Conservation (phyloP, 371 early-diverging fungal genomes). For the Rhizopus sp. region DNA sequence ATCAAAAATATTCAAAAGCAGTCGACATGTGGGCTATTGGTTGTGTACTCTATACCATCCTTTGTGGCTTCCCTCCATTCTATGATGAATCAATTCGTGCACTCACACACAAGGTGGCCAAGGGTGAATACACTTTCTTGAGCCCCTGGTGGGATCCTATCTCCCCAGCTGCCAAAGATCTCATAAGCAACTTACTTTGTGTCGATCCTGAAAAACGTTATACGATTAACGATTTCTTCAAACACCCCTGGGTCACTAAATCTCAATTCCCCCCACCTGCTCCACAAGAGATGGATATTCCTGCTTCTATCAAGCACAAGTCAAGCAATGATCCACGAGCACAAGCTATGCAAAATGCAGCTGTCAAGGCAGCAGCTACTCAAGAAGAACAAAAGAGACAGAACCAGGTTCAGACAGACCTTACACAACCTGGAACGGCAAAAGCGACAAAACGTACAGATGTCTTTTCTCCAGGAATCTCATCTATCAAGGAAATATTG, state of each 20-base stretch:
- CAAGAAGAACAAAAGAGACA: conserved; percentile 26
- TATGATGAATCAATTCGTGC: conserved; percentile 67
- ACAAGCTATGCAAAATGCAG: conserved; percentile 27
- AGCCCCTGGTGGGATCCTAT: conserved; percentile 82
- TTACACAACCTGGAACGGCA: neutral
- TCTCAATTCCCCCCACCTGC: conserved; percentile 31
- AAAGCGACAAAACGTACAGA: conserved; percentile 22
- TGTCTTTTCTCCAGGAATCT: conserved; percentile 48
- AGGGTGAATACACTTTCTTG: conserved; percentile 64
- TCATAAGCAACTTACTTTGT: conserved; percentile 65
- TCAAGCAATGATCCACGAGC: conserved; percentile 19
- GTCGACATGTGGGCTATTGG: conserved; percentile 87
- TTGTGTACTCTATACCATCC: conserved; percentile 76
- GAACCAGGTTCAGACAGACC: conserved; percentile 10
- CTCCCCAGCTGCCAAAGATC: conserved; percentile 67
- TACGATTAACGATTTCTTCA: conserved; percentile 68
- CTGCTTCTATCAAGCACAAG: conserved; percentile 8
- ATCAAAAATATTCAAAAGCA: conserved; percentile 67
- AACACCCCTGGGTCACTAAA: conserved; percentile 79
- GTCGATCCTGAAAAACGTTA: conserved; percentile 58
- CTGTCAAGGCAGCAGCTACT: conserved; percentile 22
- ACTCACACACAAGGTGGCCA: conserved; percentile 63
- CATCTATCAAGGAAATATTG: conserved; percentile 53
- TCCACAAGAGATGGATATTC: neutral
- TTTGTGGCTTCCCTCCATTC: conserved; percentile 81